Evolutionary conservation across 2,329 filamentous ascomycete species (phyloP).

Genomic region (Colletotrichum sp.): DNA sequence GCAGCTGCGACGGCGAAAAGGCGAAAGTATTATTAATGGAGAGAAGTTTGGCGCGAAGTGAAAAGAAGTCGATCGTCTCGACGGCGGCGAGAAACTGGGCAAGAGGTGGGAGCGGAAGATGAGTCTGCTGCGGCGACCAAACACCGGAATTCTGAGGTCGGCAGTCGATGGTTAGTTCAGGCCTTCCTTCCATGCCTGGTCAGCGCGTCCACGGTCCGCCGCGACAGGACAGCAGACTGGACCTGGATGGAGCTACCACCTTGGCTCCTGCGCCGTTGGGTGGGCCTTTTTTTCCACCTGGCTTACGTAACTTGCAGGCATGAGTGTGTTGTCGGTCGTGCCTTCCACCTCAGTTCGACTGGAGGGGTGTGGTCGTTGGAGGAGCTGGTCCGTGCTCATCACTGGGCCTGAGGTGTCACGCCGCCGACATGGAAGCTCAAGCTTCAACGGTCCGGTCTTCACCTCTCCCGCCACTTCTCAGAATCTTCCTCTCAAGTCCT

Average conservation of each 20-base stretch:
- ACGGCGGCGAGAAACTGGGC: background rate
- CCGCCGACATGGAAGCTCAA: background rate
- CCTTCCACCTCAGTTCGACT: background rate
- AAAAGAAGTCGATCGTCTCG: background rate
- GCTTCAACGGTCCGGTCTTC: background rate
- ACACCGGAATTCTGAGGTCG: slow-evolving; percentile 15
- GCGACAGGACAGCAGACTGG: slow-evolving; percentile 7
- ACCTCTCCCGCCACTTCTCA: background rate
- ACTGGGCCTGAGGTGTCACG: background rate
- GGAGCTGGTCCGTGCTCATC: background rate
- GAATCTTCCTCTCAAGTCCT: background rate
- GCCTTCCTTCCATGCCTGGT: background rate
- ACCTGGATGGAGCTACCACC: slow-evolving; percentile 18
- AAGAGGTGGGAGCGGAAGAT: background rate
- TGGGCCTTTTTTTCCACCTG: background rate
- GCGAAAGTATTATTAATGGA: background rate
- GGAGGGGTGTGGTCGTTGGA: background rate
- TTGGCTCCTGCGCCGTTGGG: slow-evolving; percentile 5
- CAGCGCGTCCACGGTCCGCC: slow-evolving; percentile 20
- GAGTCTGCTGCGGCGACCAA: slow-evolving; percentile 4
- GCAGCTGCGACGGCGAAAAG: background rate
- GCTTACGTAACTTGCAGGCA: background rate
- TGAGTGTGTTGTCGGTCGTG: background rate
- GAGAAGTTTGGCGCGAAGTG: background rate
- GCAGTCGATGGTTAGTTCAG: slow-evolving; percentile 10